phyloP scores from a whole-genome alignment of 768 basidiomycete genomes.

The Suillus brevipes region DNA sequence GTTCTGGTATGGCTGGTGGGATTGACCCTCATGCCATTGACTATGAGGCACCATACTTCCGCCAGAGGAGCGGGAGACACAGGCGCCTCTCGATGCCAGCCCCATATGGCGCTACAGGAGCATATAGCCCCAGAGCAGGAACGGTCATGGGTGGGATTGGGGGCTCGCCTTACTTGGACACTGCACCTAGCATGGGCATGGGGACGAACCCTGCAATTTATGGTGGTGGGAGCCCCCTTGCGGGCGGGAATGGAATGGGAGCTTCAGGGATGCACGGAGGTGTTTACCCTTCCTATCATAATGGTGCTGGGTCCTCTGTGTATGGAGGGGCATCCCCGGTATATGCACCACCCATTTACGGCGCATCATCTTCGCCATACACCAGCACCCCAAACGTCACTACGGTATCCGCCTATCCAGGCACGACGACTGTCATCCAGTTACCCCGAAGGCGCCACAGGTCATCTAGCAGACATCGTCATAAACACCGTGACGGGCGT shows the following conservation, averaged over 20 bases:
- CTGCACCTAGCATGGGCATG: not conserved
- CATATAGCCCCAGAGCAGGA: not conserved
- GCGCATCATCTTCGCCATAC: not conserved
- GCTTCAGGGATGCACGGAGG: not conserved
- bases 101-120: not conserved
- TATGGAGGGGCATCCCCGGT: not conserved
- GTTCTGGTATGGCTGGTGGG: not conserved
- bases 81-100: conserved; percentile 6
- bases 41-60: conserved; percentile 12
- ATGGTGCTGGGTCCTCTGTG: not conserved
- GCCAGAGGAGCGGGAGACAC: not conserved
- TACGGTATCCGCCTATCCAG: conserved; percentile 2
- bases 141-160: not conserved
- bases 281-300: not conserved
- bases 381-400: not conserved
- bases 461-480: conserved; percentile 1
- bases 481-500: not conserved
- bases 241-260: not conserved
- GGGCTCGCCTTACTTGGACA: conserved; percentile 7
- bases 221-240: not conserved
- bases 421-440: conserved; percentile 11
- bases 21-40: conserved; percentile 14
- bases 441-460: conserved; percentile 7
- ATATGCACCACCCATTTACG: not conserved
- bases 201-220: not conserved